Percentiles rank a stretch among this genome's conserved stretches.
These are phyloP conservation scores for Trichoderma endophyticum DNA, from an alignment of 2,329 filamentous ascomycete species.

Conservation along the genomic window DNA sequence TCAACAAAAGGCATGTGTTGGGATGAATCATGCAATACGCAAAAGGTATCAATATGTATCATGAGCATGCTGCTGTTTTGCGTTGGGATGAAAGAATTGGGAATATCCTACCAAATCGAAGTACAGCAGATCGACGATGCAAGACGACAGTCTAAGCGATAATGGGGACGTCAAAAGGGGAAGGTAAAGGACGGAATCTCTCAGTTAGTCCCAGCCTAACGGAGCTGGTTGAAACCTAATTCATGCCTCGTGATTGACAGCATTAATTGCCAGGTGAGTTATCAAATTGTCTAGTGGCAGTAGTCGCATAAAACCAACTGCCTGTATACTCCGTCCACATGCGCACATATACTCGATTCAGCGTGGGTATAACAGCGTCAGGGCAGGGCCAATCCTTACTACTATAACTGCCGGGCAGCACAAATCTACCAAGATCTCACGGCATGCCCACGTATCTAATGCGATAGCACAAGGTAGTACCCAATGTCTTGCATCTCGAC, in stretches of 20 bases:
- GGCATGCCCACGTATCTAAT: background rate
- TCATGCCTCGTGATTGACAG: background rate
- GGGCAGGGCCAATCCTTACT: background rate
- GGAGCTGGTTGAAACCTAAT: background rate
- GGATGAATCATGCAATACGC: background rate
- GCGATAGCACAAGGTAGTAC: background rate
- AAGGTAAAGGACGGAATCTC: background rate
- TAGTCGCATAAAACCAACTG: background rate
- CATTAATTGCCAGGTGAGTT: background rate
- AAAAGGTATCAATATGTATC: background rate
- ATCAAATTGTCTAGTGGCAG: background rate
- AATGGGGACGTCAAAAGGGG: background rate
- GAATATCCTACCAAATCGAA: background rate
- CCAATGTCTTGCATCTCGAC: conserved; percentile 9
- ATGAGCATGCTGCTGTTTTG: background rate
- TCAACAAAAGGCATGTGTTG: background rate
- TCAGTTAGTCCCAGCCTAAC: background rate
- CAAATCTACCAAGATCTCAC: conserved; percentile 7
- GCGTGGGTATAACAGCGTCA: background rate
- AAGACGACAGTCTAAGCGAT: background rate
- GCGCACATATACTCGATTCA: background rate
- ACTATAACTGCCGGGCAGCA: background rate
- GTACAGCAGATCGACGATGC: background rate
- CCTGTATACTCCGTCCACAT: background rate
- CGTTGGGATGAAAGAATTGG: background rate